phyloP scores from a whole-genome alignment of 164 flowering plant genomes.

The Vitis rupestris region DNA sequence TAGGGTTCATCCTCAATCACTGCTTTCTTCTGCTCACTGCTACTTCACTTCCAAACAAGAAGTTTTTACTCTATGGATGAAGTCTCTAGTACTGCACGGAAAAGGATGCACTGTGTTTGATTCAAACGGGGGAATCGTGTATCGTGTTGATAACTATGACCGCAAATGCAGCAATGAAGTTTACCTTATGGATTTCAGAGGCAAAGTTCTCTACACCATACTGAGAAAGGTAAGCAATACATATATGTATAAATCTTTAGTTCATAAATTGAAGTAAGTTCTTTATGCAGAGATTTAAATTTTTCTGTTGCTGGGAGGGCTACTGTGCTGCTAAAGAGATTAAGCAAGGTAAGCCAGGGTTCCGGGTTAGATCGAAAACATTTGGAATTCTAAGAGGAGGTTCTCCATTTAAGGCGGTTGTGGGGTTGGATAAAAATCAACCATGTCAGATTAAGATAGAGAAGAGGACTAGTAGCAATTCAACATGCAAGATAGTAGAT shows the following conservation, averaged over 20 bases:
- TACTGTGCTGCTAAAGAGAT: conserved; percentile 5
- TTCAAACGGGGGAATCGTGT: conserved; percentile 32
- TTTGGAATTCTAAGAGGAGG: conserved; percentile 8
- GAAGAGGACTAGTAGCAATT: conserved; percentile 9
- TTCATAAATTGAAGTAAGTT: not conserved
- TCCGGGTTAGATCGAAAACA: conserved; percentile 8
- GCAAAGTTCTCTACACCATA: conserved; percentile 31
- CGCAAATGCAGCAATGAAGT: conserved; percentile 25
- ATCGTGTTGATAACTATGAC: conserved; percentile 42
- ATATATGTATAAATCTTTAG: too few species aligned
- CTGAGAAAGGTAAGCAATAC: conserved; percentile 22
- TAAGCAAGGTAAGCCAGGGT: conserved; percentile 1
- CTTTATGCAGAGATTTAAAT: conserved; percentile 10
- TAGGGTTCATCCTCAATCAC: conserved; percentile 26
- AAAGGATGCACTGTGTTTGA: conserved; percentile 43
- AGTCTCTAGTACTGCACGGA: conserved; percentile 32
- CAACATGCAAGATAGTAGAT: conserved; percentile 27
- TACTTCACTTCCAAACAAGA: conserved; percentile 20
- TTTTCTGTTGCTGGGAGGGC: conserved; percentile 18
- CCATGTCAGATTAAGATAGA: conserved; percentile 11
- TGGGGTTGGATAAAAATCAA: conserved; percentile 9
- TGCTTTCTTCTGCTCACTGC: conserved; percentile 6
- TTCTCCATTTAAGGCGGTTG: conserved; percentile 11
- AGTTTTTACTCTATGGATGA: conserved; percentile 48
- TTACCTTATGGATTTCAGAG: conserved; percentile 41